Base-by-base conservation (phyloP, 257 asterid genomes). In the Scutellaria galericulata region DNA sequence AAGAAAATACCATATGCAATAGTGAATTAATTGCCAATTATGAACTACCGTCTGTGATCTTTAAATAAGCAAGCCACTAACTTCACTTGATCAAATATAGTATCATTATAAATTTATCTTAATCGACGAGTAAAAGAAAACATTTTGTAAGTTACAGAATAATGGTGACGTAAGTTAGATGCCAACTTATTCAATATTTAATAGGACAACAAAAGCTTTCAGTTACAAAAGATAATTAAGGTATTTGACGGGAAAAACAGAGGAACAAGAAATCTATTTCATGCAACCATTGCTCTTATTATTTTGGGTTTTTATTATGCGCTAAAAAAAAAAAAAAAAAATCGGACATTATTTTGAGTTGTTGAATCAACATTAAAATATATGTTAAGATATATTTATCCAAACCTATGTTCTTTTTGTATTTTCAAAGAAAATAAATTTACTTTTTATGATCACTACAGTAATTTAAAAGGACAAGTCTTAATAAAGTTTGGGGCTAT, bases 101-200 rank as follows among this genome's bases (percentile, higher is more conserved):
- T 57, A 5, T 27, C 14, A 11, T 31, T 8, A 53, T 10, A 58
- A 12, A 9, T 10, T 5, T 24, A 5, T 58, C 20, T 60, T 55
- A 24, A 55, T 42, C 55, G 20, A 70, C 45, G 18, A 13, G 40
- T 7, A 45, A 15, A 58, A 45, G 31, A 35, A 27, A 47, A 60
- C 13, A 37, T 37, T 61, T 7, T 10, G 42, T 70, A 54, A 41
- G 66, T 56, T 57, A 22, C 64, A 22, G 13, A n/a, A 22, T 60
- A 62, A 50, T 40, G 78, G 64, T 74, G 59, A 60, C 50, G 73
- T 64, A 60, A 54, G 59, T 73, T 54, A 14, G 14, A 64, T 44
- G 60, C 27, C 70, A 13, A 31, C 46, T 47, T 39, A 44, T 69
- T 67, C 48, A 67, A 57, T 47, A 20, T 66, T 20, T 67, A 20